Evolutionary conservation across 495 filamentous ascomycete species (phyloP), one percentile per base, ranked within the genome.

Genomic region (Annulohypoxylon moriforme): DNA sequence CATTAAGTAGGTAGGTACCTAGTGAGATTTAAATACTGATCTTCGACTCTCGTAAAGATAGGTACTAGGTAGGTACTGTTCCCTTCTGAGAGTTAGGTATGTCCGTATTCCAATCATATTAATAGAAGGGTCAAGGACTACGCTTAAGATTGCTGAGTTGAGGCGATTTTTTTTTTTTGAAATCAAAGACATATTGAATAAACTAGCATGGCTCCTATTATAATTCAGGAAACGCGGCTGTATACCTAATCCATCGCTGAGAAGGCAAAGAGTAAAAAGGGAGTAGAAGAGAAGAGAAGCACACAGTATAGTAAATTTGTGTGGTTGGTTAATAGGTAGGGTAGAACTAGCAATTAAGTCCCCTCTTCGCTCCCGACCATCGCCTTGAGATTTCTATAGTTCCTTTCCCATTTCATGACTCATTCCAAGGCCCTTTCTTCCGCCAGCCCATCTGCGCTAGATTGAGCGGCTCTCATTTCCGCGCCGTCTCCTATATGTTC

Each of bases 271-370:
- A 27, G 18, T 18, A 47, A 53, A 69, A 59, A 64, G 47, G 47
- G 68, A 34, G 34, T 25, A 47, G 27, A 44, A 66, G 62, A 52
- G 56, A 67, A 67, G 55, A 25, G 25, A 38, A 29, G 20, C 24
- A 29, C 24, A 52, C 22, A 24, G 18, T 24, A 20, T 49, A 13
- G 11, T 40, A 36, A 29, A 20, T 20, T 18, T 38, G 38, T 8
- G 44, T 70, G 38, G n/a, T 65, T 1, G 53, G 40, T 58, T 44
- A 18, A 22, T 40, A 33, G 25, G 42, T 55, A 49, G 20, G 52
- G 9, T 40, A 50, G 29, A 47, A 70, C 44, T 60, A 72, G 53
- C 13, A 64, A 64, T 68, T 68, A 68, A 68, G 55, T 59, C 64
- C 64, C 50, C 24, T 49, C 36, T 29, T 47, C 9, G 31, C 14